Evolutionary conservation across 768 basidiomycete genomes (phyloP).

Genomic region (Termitomyces sp.): DNA sequence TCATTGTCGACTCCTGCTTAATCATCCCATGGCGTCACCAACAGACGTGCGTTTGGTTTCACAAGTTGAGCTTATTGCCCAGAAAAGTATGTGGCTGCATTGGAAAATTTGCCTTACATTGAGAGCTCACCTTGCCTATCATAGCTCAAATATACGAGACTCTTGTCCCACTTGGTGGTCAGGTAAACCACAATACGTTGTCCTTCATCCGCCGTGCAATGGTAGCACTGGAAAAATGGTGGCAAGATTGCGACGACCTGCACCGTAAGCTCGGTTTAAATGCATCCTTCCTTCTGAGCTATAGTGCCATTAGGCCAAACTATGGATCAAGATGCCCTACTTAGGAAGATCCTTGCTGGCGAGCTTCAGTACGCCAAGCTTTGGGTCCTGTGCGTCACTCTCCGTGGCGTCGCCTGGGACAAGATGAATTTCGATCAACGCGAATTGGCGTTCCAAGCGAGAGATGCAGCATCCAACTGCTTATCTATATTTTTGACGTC

Average conservation of each 20-base stretch:
- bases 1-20: constrained; percentile 77
- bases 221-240: constrained; percentile 87
- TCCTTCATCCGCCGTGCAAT: constrained; percentile 87
- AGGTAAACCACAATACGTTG: constrained; percentile 80
- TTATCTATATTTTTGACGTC: constrained; percentile 82
- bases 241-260: constrained; percentile 81
- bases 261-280: constrained; percentile 51
- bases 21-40: constrained; percentile 82
- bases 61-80: constrained; percentile 84
- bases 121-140: constrained; percentile 2
- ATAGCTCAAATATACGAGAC: constrained; percentile 93
- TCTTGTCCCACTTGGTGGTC: constrained; percentile 79
- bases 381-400: constrained; percentile 90
- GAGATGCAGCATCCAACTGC: constrained; percentile 86
- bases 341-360: constrained; percentile 83
- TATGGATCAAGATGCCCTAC: constrained; percentile 82
- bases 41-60: constrained; percentile 89
- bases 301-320: constrained; percentile 48
- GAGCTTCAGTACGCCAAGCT: constrained; percentile 93
- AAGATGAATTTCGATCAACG: constrained; percentile 95
- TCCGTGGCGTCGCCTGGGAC: constrained; percentile 92
- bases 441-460: constrained; percentile 92
- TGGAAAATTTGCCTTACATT: background rate
- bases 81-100: constrained; percentile 65
- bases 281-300: constrained; percentile 5